phyloP scores from a whole-genome alignment of 169 alveolate species.

The Plasmodium inui region DNA sequence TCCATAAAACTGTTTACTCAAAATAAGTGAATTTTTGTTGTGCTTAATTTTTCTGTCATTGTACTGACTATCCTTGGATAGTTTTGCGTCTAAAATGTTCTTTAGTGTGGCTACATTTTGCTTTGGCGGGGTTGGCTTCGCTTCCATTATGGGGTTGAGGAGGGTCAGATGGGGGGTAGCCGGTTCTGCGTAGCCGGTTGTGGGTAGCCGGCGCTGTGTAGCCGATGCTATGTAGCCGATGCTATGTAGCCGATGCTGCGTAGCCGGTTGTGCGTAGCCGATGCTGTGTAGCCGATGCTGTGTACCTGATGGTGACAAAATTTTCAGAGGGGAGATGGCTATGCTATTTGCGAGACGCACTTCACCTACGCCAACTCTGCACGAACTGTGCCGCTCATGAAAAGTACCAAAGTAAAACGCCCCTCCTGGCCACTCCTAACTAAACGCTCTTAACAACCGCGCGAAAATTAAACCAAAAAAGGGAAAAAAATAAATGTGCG shows the following conservation, averaged over 20 bases:
- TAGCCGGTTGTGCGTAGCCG: no score
- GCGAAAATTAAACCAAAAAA: neutral
- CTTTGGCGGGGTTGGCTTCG: neutral
- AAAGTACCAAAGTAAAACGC: neutral
- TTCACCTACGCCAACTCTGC: neutral
- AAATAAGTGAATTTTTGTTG: constrained; percentile 42
- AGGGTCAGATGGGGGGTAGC: neutral
- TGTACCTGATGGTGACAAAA: neutral
- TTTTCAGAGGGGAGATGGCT: neutral
- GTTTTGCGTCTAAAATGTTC: constrained; percentile 26
- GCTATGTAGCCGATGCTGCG: neutral
- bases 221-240: no score
- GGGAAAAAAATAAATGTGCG: neutral
- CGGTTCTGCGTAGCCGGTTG: no score
- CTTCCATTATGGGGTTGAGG: constrained; percentile 33
- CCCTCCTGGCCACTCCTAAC: neutral
- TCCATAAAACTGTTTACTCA: constrained; percentile 69
- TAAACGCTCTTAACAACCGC: neutral
- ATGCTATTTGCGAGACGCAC: neutral
- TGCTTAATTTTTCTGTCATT: constrained; percentile 48
- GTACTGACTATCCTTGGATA: constrained; percentile 10
- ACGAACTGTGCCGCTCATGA: neutral
- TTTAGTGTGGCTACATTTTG: constrained; percentile 19
- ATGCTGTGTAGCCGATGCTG: neutral
- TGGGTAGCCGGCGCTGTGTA: no score